Conservation (phyloP, 805 yeast species). For the Yarrowia divulgata region DNA sequence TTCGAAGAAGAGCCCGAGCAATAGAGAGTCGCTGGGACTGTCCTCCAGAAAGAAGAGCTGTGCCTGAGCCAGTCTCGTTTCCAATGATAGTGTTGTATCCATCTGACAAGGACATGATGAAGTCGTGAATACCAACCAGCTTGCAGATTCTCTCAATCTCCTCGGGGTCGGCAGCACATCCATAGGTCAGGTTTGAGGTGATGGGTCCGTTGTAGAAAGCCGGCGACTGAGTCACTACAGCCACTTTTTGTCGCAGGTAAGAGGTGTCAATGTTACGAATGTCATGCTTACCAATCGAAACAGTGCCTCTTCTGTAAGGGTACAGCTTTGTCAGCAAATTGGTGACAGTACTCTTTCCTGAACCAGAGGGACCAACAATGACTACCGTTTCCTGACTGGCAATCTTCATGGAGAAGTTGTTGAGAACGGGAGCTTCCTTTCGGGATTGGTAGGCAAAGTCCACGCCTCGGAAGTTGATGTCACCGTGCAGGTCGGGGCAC, state of each 20-base stretch:
- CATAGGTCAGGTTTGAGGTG: constrained; percentile 73
- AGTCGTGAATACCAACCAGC: constrained; percentile 59
- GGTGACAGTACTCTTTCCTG: constrained; percentile 85
- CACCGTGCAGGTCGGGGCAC: constrained; percentile 22
- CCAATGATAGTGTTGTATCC: constrained; percentile 69
- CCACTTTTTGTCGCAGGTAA: constrained; percentile 61
- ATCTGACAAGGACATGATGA: constrained; percentile 61
- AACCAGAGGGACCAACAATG: constrained; percentile 85
- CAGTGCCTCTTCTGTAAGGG: constrained; percentile 51
- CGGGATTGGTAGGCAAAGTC: constrained; percentile 51
- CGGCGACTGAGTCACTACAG: constrained; percentile 80
- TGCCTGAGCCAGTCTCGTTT: constrained; percentile 50
- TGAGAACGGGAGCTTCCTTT: constrained; percentile 50
- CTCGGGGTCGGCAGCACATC: constrained; percentile 46
- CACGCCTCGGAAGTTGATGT: constrained; percentile 56
- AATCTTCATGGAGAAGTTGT: constrained; percentile 56
- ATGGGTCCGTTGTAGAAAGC: constrained; percentile 75
- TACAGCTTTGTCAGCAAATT: constrained; percentile 65
- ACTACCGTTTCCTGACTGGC: constrained; percentile 62
- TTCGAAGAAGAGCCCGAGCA: constrained; percentile 77
- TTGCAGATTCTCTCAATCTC: constrained; percentile 10
- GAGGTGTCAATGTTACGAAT: constrained; percentile 56
- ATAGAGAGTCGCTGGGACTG: constrained; percentile 86
- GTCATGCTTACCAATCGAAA: constrained; percentile 58
- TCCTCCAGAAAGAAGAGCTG: constrained; percentile 77